Percentiles rank a stretch among this genome's conserved stretches.
phyloP scores from a whole-genome alignment of 2,329 filamentous ascomycete genomes.

The Tolypocladium amazonense region DNA sequence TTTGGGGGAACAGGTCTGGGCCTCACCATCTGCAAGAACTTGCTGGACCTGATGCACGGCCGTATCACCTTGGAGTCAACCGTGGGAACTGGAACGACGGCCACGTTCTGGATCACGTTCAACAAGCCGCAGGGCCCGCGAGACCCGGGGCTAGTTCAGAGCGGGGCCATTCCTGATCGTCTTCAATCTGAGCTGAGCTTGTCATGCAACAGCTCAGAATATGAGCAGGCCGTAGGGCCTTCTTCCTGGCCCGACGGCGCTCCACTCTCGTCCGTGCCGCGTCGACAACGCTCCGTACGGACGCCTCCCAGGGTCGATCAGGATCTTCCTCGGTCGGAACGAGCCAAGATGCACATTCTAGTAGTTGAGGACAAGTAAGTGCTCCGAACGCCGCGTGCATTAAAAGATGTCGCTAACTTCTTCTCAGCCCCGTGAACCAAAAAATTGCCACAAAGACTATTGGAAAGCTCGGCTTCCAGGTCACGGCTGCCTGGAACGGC shows the following conservation, averaged over 20 bases:
- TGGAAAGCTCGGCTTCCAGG: conserved; percentile 60
- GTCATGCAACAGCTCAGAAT: conserved; percentile 58
- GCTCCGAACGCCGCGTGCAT: neutral
- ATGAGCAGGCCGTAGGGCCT: conserved; percentile 35
- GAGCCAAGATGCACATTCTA: conserved; percentile 56
- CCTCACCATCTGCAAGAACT: conserved; percentile 70
- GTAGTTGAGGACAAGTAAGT: conserved; percentile 74
- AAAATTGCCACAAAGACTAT: conserved; percentile 70
- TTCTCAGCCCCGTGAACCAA: conserved; percentile 51
- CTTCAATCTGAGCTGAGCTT: conserved; percentile 53
- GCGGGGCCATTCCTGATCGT: conserved; percentile 56
- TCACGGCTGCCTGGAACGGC: conserved; percentile 65
- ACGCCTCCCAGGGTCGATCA: conserved; percentile 28
- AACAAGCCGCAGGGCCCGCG: conserved; percentile 49
- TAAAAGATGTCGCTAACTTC: conserved; percentile 8
- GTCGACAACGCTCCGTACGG: conserved; percentile 22
- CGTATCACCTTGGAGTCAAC: conserved; percentile 60
- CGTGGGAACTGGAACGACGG: conserved; percentile 59
- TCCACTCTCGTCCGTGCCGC: conserved; percentile 12
- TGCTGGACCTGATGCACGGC: conserved; percentile 71
- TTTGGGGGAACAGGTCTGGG: conserved; percentile 73
- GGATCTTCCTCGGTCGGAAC: conserved; percentile 43
- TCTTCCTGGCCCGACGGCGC: conserved; percentile 19
- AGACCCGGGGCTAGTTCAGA: conserved; percentile 43
- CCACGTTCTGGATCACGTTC: conserved; percentile 68